Evolutionary conservation across 345 rosid genomes (phyloP).

Genomic region (Eucalyptus lansdowneana): DNA sequence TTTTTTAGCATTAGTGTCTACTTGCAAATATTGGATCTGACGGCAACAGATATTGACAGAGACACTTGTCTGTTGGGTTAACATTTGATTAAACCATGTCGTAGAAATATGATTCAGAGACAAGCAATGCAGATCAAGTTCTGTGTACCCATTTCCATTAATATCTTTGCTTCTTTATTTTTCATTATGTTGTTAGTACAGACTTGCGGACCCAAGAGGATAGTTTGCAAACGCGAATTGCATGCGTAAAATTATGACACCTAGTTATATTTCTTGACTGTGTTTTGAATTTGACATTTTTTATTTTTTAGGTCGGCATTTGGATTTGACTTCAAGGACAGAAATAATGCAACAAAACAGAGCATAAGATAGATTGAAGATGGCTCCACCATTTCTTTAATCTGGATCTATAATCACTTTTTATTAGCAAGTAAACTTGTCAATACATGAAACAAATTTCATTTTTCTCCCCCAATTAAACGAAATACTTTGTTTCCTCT

Average conservation of each 20-base stretch:
- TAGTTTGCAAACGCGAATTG: neutral
- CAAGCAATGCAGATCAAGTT: neutral
- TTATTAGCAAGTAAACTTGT: neutral
- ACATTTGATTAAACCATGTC: neutral
- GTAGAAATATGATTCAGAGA: neutral
- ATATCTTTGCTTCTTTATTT: neutral
- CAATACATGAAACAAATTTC: neutral
- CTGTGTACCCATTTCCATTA: neutral
- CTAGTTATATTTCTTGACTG: neutral
- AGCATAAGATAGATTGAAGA: neutral
- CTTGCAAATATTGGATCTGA: neutral
- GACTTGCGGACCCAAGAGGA: neutral
- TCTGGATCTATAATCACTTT: neutral
- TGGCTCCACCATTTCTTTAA: neutral
- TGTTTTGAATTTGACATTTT: too few relatives aligned
- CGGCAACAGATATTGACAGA: neutral
- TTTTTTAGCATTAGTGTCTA: too few relatives aligned
- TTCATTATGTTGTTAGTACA: neutral
- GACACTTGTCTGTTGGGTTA: neutral
- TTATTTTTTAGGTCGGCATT: neutral
- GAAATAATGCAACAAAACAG: neutral
- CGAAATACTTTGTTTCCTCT: too few relatives aligned
- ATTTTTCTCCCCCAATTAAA: neutral
- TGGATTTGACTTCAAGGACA: neutral
- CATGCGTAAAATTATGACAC: neutral